phyloP scores from a whole-genome alignment of 176 grass and related monocot species.

The Zea mays region DNA sequence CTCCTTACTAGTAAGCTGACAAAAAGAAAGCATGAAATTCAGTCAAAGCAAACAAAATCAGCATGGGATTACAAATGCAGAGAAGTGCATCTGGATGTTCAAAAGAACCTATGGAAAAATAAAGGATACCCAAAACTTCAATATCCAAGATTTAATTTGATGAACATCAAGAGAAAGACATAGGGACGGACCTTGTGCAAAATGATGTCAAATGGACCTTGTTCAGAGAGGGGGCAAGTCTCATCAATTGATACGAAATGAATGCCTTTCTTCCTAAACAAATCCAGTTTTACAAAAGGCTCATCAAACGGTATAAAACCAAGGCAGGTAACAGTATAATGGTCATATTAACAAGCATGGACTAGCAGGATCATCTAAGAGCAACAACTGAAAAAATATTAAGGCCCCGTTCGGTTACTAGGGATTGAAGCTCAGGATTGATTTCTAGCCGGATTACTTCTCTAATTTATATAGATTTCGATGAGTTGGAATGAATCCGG shows the following conservation, averaged over 20 bases:
- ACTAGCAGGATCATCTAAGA: constrained; percentile 17
- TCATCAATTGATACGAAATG: constrained; percentile 70
- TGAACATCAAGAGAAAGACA: constrained; percentile 10
- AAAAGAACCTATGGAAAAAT: constrained; percentile 5
- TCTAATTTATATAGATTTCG: too few relatives aligned
- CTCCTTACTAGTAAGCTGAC: constrained; percentile 61
- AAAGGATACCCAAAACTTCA: constrained; percentile 1
- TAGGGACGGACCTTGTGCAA: constrained; percentile 65
- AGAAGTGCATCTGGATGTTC: constrained; percentile 9
- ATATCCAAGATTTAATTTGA: not conserved
- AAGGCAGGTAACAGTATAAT: not conserved
- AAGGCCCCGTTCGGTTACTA: too few relatives aligned
- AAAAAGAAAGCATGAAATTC: constrained; percentile 12
- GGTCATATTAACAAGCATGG: constrained; percentile 1
- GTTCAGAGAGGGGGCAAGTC: constrained; percentile 52
- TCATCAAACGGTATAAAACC: not conserved
- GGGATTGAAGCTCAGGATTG: too few relatives aligned
- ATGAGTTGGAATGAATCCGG: too few relatives aligned
- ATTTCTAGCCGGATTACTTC: too few relatives aligned
- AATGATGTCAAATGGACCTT: constrained; percentile 90
- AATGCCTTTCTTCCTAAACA: constrained; percentile 84
- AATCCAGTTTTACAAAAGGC: not conserved
- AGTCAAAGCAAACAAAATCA: constrained; percentile 40
- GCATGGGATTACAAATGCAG: not conserved
- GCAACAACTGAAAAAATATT: constrained; percentile 12